Base-by-base conservation (phyloP, 202 grass and related monocot genomes). In the Setaria italica region DNA sequence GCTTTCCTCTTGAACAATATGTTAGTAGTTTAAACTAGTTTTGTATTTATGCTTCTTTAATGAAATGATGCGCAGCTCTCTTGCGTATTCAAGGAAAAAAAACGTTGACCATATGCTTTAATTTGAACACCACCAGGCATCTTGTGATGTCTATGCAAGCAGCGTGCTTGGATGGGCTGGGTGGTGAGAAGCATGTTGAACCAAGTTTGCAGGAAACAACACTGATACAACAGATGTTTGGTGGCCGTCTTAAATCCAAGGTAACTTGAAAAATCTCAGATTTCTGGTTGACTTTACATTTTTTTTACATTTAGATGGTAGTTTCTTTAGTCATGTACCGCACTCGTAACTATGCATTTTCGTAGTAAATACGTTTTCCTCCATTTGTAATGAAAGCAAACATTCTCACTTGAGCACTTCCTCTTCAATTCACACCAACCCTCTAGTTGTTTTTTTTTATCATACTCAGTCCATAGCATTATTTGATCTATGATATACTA, bases 71-170 rank as follows among this genome's bases (percentile, higher is more conserved):
- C 21, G 1, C 58, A 30, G 1, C 9, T 30, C 58, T 62, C 9
- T n/a, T 62, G 21, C 10, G 4, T 62, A 62, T 62, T 62, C 5
- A 4, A 62, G 59, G 13, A 14, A 29, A 29, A 62, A 62, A 29
- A 32, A 0, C 2, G n/a, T 83, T 80, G 50, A 59, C 70, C 65
- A 54, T 47, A n/a, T 84, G 66, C 34, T 21, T 84, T 21, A 59
- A 77, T 92, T 75, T 86, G 78, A 82, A 93, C 12, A 82, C 72
- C 10, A 58, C 76, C 78, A 99, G 97, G 92, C 97, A 97, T 90
- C 92, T 99, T 62, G 92, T 97, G 62, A 99, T 91, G 92, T 99
- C 97, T 79, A 97, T 99, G 97, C 97, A 99, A 94, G 87, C 89
- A 85, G 72, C 89, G 4, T 99, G 88, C 89, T 88, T 99, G 54